Conservation (phyloP, 768 basidiomycete species). For the Pleurotus djamor region DNA sequence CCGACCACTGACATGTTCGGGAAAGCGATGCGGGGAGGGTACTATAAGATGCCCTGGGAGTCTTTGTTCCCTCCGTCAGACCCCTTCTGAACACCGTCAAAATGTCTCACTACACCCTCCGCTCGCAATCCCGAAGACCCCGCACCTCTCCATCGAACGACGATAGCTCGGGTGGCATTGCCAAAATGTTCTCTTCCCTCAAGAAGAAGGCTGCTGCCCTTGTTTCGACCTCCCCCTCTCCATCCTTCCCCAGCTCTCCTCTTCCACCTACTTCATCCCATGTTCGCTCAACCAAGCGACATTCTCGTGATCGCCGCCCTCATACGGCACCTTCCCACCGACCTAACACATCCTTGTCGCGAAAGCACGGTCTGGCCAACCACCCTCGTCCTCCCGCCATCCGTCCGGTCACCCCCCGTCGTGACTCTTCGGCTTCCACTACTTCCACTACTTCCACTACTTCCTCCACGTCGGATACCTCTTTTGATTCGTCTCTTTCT, state of each 20-base stretch:
- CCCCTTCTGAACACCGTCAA: neutral
- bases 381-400: neutral
- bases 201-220: conserved; percentile 1
- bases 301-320: neutral
- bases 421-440: neutral
- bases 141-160: neutral
- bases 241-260: neutral
- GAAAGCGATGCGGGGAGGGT: neutral
- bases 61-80: neutral
- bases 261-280: neutral
- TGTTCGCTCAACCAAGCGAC: neutral
- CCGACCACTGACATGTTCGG: neutral
- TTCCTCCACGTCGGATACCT: neutral
- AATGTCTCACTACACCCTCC: neutral
- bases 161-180: neutral
- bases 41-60: neutral
- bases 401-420: neutral
- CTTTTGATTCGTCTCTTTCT: neutral
- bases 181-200: conserved; percentile 4
- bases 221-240: neutral
- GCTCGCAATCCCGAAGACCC: neutral
- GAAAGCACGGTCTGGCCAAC: conserved; percentile 1
- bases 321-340: neutral
- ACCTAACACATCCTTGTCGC: neutral
- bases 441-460: neutral